Evolutionary conservation across 371 early-diverging fungal genomes (phyloP), one percentile per base, ranked within the genome.

Genomic region (Rhizopus sp.): DNA sequence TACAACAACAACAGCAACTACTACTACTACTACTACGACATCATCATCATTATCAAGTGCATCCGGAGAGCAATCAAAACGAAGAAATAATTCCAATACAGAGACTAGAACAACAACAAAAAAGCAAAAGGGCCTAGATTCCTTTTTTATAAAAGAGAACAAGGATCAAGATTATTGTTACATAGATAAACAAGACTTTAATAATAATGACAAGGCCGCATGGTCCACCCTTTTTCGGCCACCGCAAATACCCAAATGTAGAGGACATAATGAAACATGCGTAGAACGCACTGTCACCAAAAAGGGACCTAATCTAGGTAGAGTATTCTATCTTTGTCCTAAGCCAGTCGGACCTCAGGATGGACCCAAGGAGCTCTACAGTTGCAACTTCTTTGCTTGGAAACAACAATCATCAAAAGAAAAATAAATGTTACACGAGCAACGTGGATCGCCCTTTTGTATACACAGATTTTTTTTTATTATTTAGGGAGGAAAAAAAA

Each of bases 301-400:
- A 62, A 74, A 82, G 31, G 90, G 91, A 0, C 83, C 84, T 1
- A 93, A 90, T 66, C 78, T 88, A 30, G 91, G 91, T 1, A 74
- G 89, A 5, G 57, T 62, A 16, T 93, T 93, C 63, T 93, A 81
- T 60, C 62, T 86, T 6, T 93, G 93, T 55, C 80, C 86, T 7
- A 62, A 77, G 57, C 83, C 83, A 7, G 64, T 79, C 0, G 82
- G 82, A 0, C 81, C 77, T 0, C 67, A 74, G 42, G 75, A 58
- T 31, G 58, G 59, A 23, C 46, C 46, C 10, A 42, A 29, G 6
- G 44, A 55, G 7, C 55, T 52, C 15, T 75, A 65, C 47, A 79
- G 82, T 6, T 88, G 89, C 52, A 72, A 86, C 54, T 83, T 69
- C 56, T 88, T 87, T 54, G 66, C 76, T 60, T 87, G 85, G 85